Evolutionary conservation across 139 green algal species (phyloP).

Genomic region (Tetraselmis chui): DNA sequence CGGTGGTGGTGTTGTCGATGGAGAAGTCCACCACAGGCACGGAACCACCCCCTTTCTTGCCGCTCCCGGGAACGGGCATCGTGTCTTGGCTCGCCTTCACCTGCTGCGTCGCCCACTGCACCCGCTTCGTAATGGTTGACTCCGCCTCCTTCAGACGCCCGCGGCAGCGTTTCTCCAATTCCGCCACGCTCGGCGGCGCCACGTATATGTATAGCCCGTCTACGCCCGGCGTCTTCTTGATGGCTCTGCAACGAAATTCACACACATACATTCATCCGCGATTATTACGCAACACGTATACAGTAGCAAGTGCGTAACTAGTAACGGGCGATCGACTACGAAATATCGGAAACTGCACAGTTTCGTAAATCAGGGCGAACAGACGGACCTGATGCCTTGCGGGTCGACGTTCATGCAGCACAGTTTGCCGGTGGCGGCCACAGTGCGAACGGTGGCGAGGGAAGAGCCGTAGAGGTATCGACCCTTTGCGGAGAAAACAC

Average conservation of each 20-base stretch:
- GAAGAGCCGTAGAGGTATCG: slow-evolving; percentile 35
- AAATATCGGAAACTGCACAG: too few relatives aligned
- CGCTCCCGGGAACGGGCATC: neutral
- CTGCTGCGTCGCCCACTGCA: slow-evolving; percentile 36
- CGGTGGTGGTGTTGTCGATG: neutral
- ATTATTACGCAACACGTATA: too few relatives aligned
- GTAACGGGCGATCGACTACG: too few relatives aligned
- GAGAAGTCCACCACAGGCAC: neutral
- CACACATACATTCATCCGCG: too few relatives aligned
- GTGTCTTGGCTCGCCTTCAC: neutral
- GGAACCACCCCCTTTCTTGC: neutral
- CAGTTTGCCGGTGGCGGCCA: slow-evolving; percentile 61
- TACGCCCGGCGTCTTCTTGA: slow-evolving; percentile 22
- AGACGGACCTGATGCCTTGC: slow-evolving; percentile 36
- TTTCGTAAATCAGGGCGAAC: too few relatives aligned
- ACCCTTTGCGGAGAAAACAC: too few relatives aligned
- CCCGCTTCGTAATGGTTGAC: slow-evolving; percentile 41
- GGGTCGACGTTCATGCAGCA: slow-evolving; percentile 59
- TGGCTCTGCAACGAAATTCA: too few relatives aligned
- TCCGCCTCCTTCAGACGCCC: slow-evolving; percentile 43
- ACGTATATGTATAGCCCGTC: slow-evolving; percentile 62
- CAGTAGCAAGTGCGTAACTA: too few relatives aligned
- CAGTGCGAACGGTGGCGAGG: slow-evolving; percentile 46
- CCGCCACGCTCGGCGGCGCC: slow-evolving; percentile 35
- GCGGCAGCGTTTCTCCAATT: slow-evolving; percentile 41